A percentile compares a stretch with the other conserved stretches of the same genome.
Conservation (phyloP, 1,284 basidiomycete species). For the Cryptococcus sp. region DNA sequence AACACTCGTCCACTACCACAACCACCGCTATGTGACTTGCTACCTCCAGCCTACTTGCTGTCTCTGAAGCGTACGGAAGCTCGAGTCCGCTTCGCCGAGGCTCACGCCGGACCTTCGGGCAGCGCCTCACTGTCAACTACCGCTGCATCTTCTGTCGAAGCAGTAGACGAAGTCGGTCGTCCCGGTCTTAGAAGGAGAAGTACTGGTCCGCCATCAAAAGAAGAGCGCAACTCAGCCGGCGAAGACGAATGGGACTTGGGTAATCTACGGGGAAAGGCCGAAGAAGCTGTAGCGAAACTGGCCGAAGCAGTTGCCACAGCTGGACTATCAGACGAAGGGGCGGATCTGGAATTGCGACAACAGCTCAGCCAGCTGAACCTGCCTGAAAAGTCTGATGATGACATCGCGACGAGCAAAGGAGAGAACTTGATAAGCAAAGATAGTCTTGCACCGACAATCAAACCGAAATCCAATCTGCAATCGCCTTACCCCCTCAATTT, state of each 20-base stretch:
- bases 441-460: constrained; percentile 1
- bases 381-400: constrained; percentile 11
- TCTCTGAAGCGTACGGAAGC: constrained; percentile 49
- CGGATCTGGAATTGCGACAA: constrained; percentile 29
- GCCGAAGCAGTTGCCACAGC: constrained; percentile 22
- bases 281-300: constrained; percentile 32
- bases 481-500: constrained; percentile 47
- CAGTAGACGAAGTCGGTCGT: constrained; percentile 6
- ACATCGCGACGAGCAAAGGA: background rate
- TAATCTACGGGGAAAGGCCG: constrained; percentile 24
- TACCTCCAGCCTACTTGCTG: constrained; percentile 44
- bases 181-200: constrained; percentile 30
- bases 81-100: constrained; percentile 46
- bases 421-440: background rate
- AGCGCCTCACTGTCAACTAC: constrained; percentile 8
- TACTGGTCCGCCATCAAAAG: constrained; percentile 31
- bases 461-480: constrained; percentile 41
- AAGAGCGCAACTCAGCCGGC: constrained; percentile 19
- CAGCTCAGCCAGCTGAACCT: constrained; percentile 39
- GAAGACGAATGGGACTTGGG: constrained; percentile 33
- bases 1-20: constrained; percentile 46
- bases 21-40: constrained; percentile 47
- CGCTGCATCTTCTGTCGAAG: background rate
- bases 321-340: constrained; percentile 2
- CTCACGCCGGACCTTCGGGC: constrained; percentile 38